phyloP scores from a whole-genome alignment of 139 green algal genomes.

The Tetradesmus lagerheimii region DNA sequence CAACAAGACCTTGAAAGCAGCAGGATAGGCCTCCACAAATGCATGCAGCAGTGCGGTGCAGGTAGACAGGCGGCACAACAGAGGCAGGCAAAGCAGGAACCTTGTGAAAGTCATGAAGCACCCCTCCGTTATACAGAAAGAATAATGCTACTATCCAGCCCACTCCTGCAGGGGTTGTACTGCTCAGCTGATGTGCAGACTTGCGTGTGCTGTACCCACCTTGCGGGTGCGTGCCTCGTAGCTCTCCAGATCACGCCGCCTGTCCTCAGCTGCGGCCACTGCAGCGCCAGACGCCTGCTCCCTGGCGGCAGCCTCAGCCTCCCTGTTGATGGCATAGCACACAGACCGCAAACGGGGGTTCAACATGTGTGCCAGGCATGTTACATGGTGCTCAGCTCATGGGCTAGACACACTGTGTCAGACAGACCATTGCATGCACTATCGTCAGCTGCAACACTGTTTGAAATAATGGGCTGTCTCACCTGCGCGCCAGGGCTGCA shows the following conservation, averaged over 20 bases:
- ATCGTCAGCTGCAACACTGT: background rate
- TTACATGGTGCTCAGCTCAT: background rate
- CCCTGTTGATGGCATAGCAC: background rate
- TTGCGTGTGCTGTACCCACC: background rate
- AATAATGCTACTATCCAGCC: background rate
- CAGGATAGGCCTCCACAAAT: background rate
- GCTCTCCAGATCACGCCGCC: conserved; percentile 13
- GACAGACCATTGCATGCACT: background rate
- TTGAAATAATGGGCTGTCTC: background rate
- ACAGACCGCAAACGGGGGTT: too few species aligned
- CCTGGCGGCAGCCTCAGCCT: conserved; percentile 16
- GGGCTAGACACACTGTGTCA: too few species aligned
- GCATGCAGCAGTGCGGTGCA: background rate
- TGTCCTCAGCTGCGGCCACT: conserved; percentile 32
- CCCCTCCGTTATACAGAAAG: too few species aligned
- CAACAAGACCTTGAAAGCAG: background rate
- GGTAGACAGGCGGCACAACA: background rate
- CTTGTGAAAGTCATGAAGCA: too few species aligned
- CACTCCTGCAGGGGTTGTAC: too few species aligned
- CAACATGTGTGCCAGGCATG: too few species aligned
- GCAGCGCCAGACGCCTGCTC: conserved; percentile 12
- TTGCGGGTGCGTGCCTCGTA: conserved; percentile 26
- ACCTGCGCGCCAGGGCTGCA: conserved; percentile 6
- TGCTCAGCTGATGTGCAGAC: too few species aligned
- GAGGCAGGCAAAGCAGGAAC: background rate